Percentiles rank a stretch among this genome's conserved stretches.
These are phyloP conservation scores for Boechera divaricarpa DNA, from an alignment of 345 rosid genomes.

Conservation along the genomic window DNA sequence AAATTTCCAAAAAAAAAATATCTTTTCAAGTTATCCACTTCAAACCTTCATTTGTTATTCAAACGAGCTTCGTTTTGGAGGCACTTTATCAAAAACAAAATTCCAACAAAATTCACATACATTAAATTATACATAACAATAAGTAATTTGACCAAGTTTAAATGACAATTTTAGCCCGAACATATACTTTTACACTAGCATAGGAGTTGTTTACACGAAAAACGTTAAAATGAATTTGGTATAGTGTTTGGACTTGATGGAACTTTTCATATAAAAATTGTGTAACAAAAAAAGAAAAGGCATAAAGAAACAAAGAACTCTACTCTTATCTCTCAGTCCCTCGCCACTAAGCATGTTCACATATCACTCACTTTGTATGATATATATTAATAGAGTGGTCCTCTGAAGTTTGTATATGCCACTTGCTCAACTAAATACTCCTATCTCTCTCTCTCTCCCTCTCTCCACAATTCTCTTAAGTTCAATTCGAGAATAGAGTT, in stretches of 20 bases:
- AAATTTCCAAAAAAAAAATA: no score
- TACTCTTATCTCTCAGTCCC: conserved; percentile 42
- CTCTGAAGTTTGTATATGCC: conserved; percentile 20
- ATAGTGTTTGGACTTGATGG: not conserved
- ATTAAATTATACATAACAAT: not conserved
- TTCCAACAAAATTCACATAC: no score
- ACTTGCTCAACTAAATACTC: conserved; percentile 20
- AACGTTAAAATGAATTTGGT: conserved; percentile 2
- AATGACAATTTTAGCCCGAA: not conserved
- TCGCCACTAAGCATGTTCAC: conserved; percentile 40
- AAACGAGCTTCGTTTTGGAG: no score
- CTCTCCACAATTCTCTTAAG: conserved; percentile 15
- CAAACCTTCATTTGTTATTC: no score
- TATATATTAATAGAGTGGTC: conserved; percentile 40
- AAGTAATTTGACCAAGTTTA: not conserved
- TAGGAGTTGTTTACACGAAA: not conserved
- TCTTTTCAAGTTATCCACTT: no score
- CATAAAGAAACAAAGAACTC: conserved; percentile 26
- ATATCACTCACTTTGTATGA: conserved; percentile 38
- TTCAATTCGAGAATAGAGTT: not conserved
- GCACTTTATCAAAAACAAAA: no score
- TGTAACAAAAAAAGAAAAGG: not conserved
- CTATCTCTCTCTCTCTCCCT: conserved; percentile 17
- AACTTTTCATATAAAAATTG: not conserved
- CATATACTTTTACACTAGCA: not conserved